These are phyloP conservation scores for Kalaharituber pfeilii DNA, from an alignment of 2,329 filamentous ascomycete genomes.

Conservation along the genomic window DNA sequence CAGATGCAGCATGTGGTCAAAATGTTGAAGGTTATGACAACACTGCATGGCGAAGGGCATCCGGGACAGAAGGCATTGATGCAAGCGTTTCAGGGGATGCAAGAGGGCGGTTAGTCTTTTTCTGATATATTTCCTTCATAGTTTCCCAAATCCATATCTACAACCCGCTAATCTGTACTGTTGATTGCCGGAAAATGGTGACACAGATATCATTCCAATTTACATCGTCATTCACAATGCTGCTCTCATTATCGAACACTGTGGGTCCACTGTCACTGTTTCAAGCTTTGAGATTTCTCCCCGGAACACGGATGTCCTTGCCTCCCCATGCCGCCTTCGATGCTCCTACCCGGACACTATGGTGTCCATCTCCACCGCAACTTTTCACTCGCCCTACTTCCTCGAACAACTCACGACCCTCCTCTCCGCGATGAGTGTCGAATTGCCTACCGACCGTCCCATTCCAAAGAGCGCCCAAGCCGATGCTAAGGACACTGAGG, in stretches of 20 bases:
- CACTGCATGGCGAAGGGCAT: not conserved
- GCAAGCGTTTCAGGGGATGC: not conserved
- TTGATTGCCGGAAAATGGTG: too few relatives aligned
- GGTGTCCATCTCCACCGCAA: constrained; percentile 24
- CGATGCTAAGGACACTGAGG: constrained; percentile 30
- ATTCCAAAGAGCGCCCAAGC: constrained; percentile 28
- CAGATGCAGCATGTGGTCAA: not conserved
- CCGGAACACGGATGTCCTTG: constrained; percentile 26
- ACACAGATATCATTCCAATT: constrained; percentile 27
- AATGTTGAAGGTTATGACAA: not conserved
- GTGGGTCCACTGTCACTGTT: constrained; percentile 21
- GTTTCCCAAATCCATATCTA: too few relatives aligned
- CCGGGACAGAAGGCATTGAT: not conserved
- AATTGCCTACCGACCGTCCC: constrained; percentile 11
- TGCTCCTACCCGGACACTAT: constrained; percentile 32
- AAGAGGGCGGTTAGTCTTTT: not conserved
- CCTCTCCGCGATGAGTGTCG: constrained; percentile 15
- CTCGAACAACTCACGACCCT: constrained; percentile 12
- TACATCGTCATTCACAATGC: constrained; percentile 34
- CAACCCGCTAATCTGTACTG: too few relatives aligned
- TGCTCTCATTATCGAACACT: constrained; percentile 29
- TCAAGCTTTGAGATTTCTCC: constrained; percentile 35
- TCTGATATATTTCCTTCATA: too few relatives aligned
- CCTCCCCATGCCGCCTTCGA: constrained; percentile 27
- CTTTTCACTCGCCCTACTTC: constrained; percentile 19